These are phyloP conservation scores for Mixia osmundae DNA, from an alignment of 1,284 basidiomycete species.

Conservation along the genomic window DNA sequence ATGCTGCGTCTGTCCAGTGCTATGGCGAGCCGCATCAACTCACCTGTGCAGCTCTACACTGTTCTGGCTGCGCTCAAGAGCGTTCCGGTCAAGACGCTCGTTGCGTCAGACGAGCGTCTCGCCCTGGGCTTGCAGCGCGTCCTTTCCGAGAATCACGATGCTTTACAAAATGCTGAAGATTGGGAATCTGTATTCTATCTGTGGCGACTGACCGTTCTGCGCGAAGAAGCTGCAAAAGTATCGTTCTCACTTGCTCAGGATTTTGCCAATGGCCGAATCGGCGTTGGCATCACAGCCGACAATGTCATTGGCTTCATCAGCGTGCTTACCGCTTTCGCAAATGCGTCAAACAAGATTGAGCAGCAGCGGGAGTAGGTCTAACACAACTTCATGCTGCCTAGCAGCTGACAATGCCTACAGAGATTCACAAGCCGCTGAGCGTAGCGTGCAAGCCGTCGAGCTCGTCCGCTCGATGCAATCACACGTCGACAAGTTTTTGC, in stretches of 20 bases:
- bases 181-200: constrained; percentile 84
- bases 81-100: constrained; percentile 50
- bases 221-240: constrained; percentile 65
- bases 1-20: constrained; percentile 57
- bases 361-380: constrained; percentile 4
- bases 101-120: constrained; percentile 69
- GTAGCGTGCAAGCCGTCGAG: constrained; percentile 62
- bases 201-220: constrained; percentile 59
- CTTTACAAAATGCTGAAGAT: constrained; percentile 73
- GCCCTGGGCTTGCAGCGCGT: constrained; percentile 60
- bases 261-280: constrained; percentile 35
- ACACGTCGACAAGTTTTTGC: constrained; percentile 15
- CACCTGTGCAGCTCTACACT: constrained; percentile 54
- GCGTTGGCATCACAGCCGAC: constrained; percentile 41
- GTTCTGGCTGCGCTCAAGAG: constrained; percentile 71
- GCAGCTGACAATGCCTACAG: not conserved
- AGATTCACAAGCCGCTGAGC: constrained; percentile 32
- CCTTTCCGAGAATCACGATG: constrained; percentile 43
- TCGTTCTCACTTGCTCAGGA: constrained; percentile 51
- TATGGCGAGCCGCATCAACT: constrained; percentile 46
- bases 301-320: constrained; percentile 61
- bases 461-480: constrained; percentile 29
- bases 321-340: constrained; percentile 68
- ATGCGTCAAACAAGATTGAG: constrained; percentile 27
- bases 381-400: not conserved